Evolutionary conservation across 1,284 basidiomycete species (phyloP), one percentile per base, ranked within the genome.

Genomic region (Microbotryomycetes sp.): DNA sequence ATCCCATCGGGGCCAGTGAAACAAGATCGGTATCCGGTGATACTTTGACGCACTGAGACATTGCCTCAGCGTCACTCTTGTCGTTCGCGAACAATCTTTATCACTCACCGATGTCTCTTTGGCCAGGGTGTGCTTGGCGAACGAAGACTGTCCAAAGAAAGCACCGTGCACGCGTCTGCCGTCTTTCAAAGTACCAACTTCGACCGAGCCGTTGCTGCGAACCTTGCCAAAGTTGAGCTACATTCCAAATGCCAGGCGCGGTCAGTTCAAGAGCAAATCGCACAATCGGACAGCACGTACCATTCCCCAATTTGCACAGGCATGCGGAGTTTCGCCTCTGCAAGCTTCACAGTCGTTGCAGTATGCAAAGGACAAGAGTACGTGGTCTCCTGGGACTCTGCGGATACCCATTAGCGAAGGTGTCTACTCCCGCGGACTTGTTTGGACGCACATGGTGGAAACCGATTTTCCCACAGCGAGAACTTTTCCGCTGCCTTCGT

Each of bases 1-100:
- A 63, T 2, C 61, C 62, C 16, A 71, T 50, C 18, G 69, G 66
- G 0, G 64, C 50, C 15, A 71, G 54, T 11, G 56, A 31, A 1
- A 57, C 60, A 0, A 71, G 58, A 48, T 70, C 62, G n/a, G 63
- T 63, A 2, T 55, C 60, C 1, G 35, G 9, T 0, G 67, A 45
- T 2, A 69, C 67, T 28, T 65, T 63, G 49, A 68, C 61, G 24
- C 35, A 41, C 35, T 41, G 35, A 9, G 35, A 11, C 35, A 41
- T 9, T 41, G 18, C 18, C 35, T 41, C 35, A 41, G 18, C 11
- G 18, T 18, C 35, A 18, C 11, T 41, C 35, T 41, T 18, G 11
- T 41, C n/a, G n/a, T n/a, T n/a, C n/a, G n/a, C n/a, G 21, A 11
- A 23, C 23, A n/a, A 26, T 50, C 15, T 21, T 9, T 21, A 4